Percentiles rank a stretch among this genome's conserved stretches.
Conservation (phyloP, 2,329 filamentous ascomycete genomes). For the Talaromyces marneffei region DNA sequence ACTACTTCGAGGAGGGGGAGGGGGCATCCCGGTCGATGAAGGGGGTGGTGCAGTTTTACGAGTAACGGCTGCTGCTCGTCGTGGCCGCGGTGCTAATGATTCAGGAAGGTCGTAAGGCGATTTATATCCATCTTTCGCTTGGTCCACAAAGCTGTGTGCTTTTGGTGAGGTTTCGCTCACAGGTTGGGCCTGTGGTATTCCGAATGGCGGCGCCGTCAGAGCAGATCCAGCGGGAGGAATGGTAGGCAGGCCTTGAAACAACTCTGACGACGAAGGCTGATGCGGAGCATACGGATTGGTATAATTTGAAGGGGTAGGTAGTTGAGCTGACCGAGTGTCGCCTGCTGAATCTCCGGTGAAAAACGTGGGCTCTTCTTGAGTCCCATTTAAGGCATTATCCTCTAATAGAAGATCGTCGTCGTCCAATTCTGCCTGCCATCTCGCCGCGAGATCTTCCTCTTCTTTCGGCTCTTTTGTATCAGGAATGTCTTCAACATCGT, state of each 20-base stretch:
- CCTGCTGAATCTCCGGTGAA: constrained; percentile 12
- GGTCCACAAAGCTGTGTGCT: constrained; percentile 81
- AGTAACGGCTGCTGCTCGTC: constrained; percentile 56
- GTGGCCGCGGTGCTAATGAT: constrained; percentile 59
- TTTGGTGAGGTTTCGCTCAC: constrained; percentile 32
- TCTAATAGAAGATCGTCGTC: constrained; percentile 83
- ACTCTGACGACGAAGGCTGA: constrained; percentile 45
- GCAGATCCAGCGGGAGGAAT: constrained; percentile 18
- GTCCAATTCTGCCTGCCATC: constrained; percentile 77
- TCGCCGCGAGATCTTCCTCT: constrained; percentile 66
- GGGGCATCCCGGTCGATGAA: constrained; percentile 39
- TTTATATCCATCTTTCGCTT: constrained; percentile 83
- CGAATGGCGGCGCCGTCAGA: constrained; percentile 2
- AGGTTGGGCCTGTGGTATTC: background rate
- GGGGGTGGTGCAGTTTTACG: constrained; percentile 48
- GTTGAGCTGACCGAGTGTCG: constrained; percentile 16
- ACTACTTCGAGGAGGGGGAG: constrained; percentile 57
- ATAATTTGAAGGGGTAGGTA: constrained; percentile 19
- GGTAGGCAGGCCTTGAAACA: constrained; percentile 34
- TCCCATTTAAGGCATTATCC: constrained; percentile 35
- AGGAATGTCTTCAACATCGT: constrained; percentile 16
- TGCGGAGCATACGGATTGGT: constrained; percentile 47
- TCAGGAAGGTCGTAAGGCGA: constrained; percentile 94
- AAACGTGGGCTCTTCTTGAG: constrained; percentile 21
- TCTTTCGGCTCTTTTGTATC: constrained; percentile 23